Evolutionary conservation across 495 filamentous ascomycete genomes (phyloP).

Genomic region (Rostrohypoxylon terebratum): DNA sequence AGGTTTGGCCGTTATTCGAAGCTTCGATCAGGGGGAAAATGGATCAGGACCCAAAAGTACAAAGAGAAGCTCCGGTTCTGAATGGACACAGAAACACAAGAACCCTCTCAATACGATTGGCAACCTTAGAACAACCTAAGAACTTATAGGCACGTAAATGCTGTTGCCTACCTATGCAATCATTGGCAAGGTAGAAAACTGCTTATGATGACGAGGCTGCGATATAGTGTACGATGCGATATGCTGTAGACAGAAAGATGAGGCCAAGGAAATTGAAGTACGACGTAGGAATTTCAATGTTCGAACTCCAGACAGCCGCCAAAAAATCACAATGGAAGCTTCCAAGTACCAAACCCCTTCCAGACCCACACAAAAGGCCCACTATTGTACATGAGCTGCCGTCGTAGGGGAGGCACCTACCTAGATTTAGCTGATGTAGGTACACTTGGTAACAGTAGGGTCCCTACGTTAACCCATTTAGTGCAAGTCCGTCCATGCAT

Average conservation of each 20-base stretch:
- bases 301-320: slow-evolving; percentile 41
- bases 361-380: neutral
- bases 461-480: slow-evolving; percentile 19
- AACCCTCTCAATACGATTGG: neutral
- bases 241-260: slow-evolving; percentile 16
- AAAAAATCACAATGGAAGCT: slow-evolving; percentile 25
- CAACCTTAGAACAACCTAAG: neutral
- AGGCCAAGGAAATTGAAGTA: slow-evolving; percentile 14
- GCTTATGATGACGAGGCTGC: slow-evolving; percentile 13
- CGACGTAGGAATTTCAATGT: neutral
- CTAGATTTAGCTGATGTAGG: neutral
- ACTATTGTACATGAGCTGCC: slow-evolving; percentile 2
- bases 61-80: slow-evolving; percentile 19
- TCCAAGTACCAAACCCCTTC: slow-evolving; percentile 8
- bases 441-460: neutral
- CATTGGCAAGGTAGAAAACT: slow-evolving; percentile 14
- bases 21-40: slow-evolving; percentile 29
- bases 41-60: neutral
- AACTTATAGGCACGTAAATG: slow-evolving; percentile 31
- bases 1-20: slow-evolving; percentile 18
- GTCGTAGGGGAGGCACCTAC: neutral
- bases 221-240: slow-evolving; percentile 10
- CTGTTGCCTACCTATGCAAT: slow-evolving; percentile 25
- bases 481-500: slow-evolving; percentile 23
- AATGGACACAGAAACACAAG: neutral